Percentiles rank a stretch among this genome's conserved stretches.
Conservation (phyloP, 768 basidiomycete species). For the Tulasnella sp. region DNA sequence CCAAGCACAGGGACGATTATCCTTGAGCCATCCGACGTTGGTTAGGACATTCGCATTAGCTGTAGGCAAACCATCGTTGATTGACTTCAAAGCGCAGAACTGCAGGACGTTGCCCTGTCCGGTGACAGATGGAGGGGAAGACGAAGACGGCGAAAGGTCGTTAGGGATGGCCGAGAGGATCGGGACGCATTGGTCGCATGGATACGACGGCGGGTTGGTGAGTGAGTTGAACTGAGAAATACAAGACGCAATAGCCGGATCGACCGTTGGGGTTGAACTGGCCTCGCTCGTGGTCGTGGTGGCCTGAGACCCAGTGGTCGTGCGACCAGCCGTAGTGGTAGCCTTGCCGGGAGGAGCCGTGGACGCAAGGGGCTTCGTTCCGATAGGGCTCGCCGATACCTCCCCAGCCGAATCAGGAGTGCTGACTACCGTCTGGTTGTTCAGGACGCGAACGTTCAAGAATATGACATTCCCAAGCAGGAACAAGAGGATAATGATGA, state of each 20-base stretch:
- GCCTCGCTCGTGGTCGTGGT: constrained; percentile 18
- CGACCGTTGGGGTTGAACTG: constrained; percentile 24
- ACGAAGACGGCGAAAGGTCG: constrained; percentile 18
- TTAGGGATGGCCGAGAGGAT: constrained; percentile 31
- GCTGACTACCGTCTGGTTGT: constrained; percentile 16
- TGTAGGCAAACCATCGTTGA: constrained; percentile 32
- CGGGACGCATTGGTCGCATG: constrained; percentile 36
- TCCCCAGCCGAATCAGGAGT: background rate
- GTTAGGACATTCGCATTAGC: constrained; percentile 29
- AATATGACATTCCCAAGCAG: constrained; percentile 33
- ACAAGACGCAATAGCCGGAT: constrained; percentile 34
- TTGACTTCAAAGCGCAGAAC: constrained; percentile 36
- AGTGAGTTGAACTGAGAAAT: constrained; percentile 38
- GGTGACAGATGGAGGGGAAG: constrained; percentile 26
- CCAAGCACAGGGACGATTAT: constrained; percentile 38
- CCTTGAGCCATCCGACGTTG: constrained; percentile 36
- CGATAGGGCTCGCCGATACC: background rate
- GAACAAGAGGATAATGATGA: constrained; percentile 33
- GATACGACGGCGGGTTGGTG: constrained; percentile 32
- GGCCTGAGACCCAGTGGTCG: background rate
- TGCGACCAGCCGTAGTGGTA: background rate
- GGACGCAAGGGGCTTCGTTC: background rate
- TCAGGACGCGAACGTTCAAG: constrained; percentile 30
- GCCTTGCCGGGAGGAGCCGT: background rate
- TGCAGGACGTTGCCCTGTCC: constrained; percentile 33